Evolutionary conservation across 768 basidiomycete genomes (phyloP).

Genomic region (Pilatotrama ljubarskyi): DNA sequence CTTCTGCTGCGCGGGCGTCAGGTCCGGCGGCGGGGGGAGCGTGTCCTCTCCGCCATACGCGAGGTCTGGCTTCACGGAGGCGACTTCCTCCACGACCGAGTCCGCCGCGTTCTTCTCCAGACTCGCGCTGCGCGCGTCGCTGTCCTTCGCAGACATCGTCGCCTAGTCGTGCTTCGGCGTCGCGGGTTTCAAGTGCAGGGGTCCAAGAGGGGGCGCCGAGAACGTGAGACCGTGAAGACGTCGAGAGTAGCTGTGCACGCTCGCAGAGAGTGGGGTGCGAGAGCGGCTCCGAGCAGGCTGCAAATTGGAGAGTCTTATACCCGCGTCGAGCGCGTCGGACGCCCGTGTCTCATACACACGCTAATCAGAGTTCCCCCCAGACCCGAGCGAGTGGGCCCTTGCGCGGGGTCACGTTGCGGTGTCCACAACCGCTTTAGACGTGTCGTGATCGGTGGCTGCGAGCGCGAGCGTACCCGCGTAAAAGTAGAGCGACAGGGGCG

Average conservation of each 20-base stretch:
- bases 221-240: not conserved
- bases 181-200: not conserved
- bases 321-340: not conserved
- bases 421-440: not conserved
- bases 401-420: not conserved
- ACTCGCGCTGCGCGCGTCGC: not conserved
- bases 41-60: constrained; percentile 13
- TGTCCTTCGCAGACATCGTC: not conserved
- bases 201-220: not conserved
- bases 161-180: not conserved
- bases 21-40: constrained; percentile 10
- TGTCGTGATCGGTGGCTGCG: not conserved
- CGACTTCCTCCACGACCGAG: constrained; percentile 1
- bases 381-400: not conserved
- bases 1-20: constrained; percentile 39
- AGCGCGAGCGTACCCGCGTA: not conserved
- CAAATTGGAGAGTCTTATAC: not conserved
- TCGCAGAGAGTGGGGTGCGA: not conserved
- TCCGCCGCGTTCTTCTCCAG: constrained; percentile 4
- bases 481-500: not conserved
- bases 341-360: not conserved
- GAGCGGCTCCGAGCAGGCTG: not conserved
- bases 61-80: constrained; percentile 1
- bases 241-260: not conserved
- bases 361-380: constrained; percentile 4